phyloP scores from a whole-genome alignment of 768 basidiomycete species.

The Agrocybe pediades region DNA sequence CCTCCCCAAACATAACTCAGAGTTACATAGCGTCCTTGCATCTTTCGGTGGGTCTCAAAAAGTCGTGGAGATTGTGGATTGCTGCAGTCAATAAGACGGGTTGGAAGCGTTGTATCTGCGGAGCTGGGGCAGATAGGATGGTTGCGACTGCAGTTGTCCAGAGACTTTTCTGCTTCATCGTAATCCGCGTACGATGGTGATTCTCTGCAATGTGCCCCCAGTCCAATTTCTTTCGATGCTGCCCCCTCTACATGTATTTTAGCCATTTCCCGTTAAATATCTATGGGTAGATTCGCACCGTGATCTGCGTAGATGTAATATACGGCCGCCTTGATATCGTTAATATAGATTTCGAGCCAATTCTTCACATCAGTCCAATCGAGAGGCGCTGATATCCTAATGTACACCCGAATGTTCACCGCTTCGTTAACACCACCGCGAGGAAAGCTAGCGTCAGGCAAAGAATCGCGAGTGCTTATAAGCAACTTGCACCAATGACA shows the following conservation, averaged over 20 bases:
- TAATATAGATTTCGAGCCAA: background rate
- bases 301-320: background rate
- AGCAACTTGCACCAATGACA: background rate
- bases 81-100: slow-evolving; percentile 6
- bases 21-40: background rate
- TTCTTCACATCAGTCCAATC: background rate
- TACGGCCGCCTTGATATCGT: background rate
- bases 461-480: background rate
- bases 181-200: no score
- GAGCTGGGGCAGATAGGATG: background rate
- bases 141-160: no score
- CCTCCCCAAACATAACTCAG: slow-evolving; percentile 11
- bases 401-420: background rate
- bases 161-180: no score
- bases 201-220: no score
- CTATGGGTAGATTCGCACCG: no score
- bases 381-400: background rate
- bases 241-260: no score
- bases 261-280: no score
- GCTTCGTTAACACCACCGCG: background rate
- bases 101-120: background rate
- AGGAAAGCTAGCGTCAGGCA: background rate
- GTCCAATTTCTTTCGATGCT: no score
- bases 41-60: background rate
- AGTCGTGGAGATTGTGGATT: background rate